Percentiles rank a stretch among this genome's conserved stretches.
Evolutionary conservation across 202 grass and related monocot species (phyloP).

Genomic region (Schoenoplectus tabernaemontani): DNA sequence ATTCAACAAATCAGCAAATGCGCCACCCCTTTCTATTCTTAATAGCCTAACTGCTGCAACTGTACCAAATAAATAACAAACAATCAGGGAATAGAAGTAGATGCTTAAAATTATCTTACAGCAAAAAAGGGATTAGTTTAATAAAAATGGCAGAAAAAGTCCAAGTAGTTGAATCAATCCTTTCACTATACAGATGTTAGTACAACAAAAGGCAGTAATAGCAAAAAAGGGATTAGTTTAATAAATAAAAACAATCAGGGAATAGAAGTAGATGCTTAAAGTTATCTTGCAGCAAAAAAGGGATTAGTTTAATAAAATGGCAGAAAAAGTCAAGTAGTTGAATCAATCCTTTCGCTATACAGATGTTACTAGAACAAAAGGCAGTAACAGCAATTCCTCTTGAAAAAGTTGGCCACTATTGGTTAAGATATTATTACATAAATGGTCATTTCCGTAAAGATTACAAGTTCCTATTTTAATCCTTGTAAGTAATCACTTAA

Average conservation of each 20-base stretch:
- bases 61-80: slow-evolving; percentile 26
- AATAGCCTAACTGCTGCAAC: slow-evolving; percentile 81
- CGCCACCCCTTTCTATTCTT: slow-evolving; percentile 73
- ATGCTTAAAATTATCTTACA: slow-evolving; percentile 22
- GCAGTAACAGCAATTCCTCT: background rate
- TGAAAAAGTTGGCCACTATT: background rate
- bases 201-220: background rate
- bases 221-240: too few relatives aligned
- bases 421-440: background rate
- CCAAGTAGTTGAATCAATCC: slow-evolving; percentile 39
- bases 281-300: slow-evolving; percentile 6
- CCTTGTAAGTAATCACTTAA: too few relatives aligned
- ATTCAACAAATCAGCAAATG: slow-evolving; percentile 86
- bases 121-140: background rate
- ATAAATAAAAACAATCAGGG: background rate
- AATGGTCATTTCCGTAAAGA: background rate
- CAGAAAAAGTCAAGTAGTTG: slow-evolving; percentile 43
- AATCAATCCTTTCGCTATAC: slow-evolving; percentile 28
- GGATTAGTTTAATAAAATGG: background rate
- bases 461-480: background rate
- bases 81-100: background rate
- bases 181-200: background rate
- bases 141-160: slow-evolving; percentile 30
- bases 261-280: slow-evolving; percentile 13
- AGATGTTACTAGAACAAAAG: background rate